Evolutionary conservation across 495 filamentous ascomycete species (phyloP), one percentile per base, ranked within the genome.

Genomic region (Neurospora sp.): DNA sequence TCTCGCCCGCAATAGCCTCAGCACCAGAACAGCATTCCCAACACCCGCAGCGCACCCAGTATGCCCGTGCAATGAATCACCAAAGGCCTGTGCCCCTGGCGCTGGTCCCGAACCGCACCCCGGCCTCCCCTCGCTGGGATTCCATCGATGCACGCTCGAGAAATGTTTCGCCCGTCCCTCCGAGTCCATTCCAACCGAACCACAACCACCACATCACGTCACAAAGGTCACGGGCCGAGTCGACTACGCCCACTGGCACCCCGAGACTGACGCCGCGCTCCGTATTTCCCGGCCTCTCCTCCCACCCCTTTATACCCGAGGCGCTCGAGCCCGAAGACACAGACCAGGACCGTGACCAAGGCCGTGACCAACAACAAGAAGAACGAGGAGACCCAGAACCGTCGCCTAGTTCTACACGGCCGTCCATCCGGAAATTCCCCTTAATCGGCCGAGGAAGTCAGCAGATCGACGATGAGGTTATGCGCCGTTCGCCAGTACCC

Each of bases 41-140:
- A 62, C 27, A 62, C 23, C 54, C 54, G 54, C 54, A 62, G 54
- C 27, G 12, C 54, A 35, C 54, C 54, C 54, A 66, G 54, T 35
- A 66, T 66, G 54, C 12, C 54, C 27, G 23, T 62, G 54, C 27
- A 66, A 66, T 66, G 54, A 66, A 66, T 35, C 54, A 66, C 27
- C 27, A 66, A 14, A 66, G 54, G 54, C 54, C 54, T 66, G 27
- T 66, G 54, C 54, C 54, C 54, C 27, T 66, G 54, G 27, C 54
- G 54, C 54, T 66, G 41, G 16, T 18, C 54, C 54, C 54, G 27
- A 66, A 66, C 54, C 54, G 54, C 27, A 66, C 27, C 54, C 54
- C 54, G 54, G 54, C 41, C 38, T 86, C 84, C 6, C 80, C 84
- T 16, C 80, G 84, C 72, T 86, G 84, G 82, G 84, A 85, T 69